Conservation (phyloP, 1,284 basidiomycete species). For the Irpex lacteus region DNA sequence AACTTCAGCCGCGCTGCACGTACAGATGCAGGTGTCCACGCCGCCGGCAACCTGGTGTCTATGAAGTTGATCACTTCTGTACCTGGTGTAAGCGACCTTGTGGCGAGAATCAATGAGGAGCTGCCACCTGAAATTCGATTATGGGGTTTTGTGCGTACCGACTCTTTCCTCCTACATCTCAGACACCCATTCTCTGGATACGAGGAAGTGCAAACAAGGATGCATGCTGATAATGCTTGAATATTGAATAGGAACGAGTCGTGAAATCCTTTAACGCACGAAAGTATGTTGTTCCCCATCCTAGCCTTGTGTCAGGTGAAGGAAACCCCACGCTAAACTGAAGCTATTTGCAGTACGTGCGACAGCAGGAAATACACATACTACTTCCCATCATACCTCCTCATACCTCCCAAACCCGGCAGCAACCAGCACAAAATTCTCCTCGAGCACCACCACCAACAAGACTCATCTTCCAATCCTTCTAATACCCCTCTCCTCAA, state of each 20-base stretch:
- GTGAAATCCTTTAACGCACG: constrained; percentile 94
- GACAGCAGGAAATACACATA: constrained; percentile 98
- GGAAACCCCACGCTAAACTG: constrained; percentile 5
- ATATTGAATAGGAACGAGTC: constrained; percentile 55
- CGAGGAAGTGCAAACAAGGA: no score
- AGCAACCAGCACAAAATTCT: constrained; percentile 59
- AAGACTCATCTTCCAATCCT: background rate
- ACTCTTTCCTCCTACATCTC: background rate
- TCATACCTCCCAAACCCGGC: constrained; percentile 86
- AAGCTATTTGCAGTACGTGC: constrained; percentile 56
- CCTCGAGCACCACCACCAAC: constrained; percentile 15
- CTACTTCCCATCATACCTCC: constrained; percentile 91
- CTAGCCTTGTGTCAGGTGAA: background rate
- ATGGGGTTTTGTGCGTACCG: constrained; percentile 77
- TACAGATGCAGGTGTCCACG: constrained; percentile 97
- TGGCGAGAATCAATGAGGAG: constrained; percentile 80
- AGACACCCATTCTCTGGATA: no score
- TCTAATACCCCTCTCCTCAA: background rate
- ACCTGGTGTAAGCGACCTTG: constrained; percentile 70
- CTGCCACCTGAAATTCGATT: constrained; percentile 90
- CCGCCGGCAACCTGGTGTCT: constrained; percentile 91
- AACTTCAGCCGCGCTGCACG: constrained; percentile 87
- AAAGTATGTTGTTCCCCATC: constrained; percentile 43
- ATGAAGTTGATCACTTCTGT: constrained; percentile 85
- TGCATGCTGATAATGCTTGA: constrained; percentile 2